Evolutionary conservation across 192 early-diverging fungal genomes (phyloP).

Genomic region (Dissophora globulifera): DNA sequence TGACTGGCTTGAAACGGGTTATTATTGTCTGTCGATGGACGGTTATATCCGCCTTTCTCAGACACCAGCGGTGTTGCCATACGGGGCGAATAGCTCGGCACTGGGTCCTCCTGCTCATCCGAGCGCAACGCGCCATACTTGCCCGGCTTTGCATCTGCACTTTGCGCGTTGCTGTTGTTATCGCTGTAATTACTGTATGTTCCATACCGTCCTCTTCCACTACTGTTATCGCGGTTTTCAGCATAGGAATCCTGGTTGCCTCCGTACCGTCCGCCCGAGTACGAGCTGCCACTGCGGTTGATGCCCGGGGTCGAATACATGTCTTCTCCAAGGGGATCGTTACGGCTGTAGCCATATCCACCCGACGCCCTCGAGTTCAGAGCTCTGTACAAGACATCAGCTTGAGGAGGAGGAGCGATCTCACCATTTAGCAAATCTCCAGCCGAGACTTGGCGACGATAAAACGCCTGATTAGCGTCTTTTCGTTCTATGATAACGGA

Average conservation of each 20-base stretch:
- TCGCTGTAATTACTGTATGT: no score
- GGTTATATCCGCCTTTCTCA: not conserved
- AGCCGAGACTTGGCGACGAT: conserved; percentile 79
- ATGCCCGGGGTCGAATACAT: not conserved
- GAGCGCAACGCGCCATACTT: no score
- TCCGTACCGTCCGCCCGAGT: conserved; percentile 8
- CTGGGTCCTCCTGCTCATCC: conserved; percentile 4
- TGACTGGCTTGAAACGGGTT: not conserved
- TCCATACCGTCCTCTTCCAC: not conserved
- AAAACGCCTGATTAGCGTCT: conserved; percentile 86
- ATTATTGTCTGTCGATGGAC: conserved; percentile 37
- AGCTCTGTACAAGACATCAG: conserved; percentile 62
- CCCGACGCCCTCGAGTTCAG: conserved; percentile 28
- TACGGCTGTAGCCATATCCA: not conserved
- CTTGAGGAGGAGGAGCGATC: conserved; percentile 79
- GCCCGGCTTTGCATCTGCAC: not conserved
- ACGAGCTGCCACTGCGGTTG: conserved; percentile 4
- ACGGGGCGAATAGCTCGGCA: conserved; percentile 24
- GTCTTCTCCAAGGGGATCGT: not conserved
- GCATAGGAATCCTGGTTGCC: not conserved
- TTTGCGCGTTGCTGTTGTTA: conserved; percentile 1
- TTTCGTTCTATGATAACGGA: conserved; percentile 84
- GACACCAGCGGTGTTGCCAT: conserved; percentile 7
- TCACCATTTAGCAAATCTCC: conserved; percentile 84
- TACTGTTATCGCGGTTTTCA: not conserved